Conservation (phyloP, 129 eudicot species). For the Lactuca saligna region DNA sequence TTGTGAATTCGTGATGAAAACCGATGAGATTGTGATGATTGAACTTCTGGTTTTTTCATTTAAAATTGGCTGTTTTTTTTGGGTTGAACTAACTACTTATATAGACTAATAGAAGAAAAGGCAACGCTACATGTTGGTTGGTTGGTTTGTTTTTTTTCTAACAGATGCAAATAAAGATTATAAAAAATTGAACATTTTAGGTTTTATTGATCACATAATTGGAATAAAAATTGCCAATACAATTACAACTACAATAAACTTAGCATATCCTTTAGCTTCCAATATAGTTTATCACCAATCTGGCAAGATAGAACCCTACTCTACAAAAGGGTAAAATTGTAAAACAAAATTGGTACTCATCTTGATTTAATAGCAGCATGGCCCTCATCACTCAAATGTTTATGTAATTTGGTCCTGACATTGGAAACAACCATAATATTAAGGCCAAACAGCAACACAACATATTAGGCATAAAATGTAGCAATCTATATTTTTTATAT, state of each 20-base stretch:
- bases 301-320: slow-evolving; percentile 18
- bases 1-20: neutral
- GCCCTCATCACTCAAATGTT: slow-evolving; percentile 80
- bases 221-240: neutral
- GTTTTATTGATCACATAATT: no score
- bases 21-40: no score
- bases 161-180: neutral
- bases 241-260: slow-evolving; percentile 11
- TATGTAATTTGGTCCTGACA: slow-evolving; percentile 70
- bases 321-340: slow-evolving; percentile 11
- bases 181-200: neutral
- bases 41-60: no score
- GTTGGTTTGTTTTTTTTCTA: neutral
- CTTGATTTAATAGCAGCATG: slow-evolving; percentile 70
- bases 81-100: no score
- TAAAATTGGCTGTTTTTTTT: no score
- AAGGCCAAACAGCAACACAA: slow-evolving; percentile 11
- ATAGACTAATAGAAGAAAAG: no score
- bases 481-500: neutral
- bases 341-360: slow-evolving; percentile 34
- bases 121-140: no score
- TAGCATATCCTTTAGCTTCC: slow-evolving; percentile 2
- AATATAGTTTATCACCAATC: slow-evolving; percentile 17
- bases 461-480: slow-evolving; percentile 3
- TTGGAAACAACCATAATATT: slow-evolving; percentile 12